phyloP scores from a whole-genome alignment of 345 rosid species.

The Eucalyptus grandis region DNA sequence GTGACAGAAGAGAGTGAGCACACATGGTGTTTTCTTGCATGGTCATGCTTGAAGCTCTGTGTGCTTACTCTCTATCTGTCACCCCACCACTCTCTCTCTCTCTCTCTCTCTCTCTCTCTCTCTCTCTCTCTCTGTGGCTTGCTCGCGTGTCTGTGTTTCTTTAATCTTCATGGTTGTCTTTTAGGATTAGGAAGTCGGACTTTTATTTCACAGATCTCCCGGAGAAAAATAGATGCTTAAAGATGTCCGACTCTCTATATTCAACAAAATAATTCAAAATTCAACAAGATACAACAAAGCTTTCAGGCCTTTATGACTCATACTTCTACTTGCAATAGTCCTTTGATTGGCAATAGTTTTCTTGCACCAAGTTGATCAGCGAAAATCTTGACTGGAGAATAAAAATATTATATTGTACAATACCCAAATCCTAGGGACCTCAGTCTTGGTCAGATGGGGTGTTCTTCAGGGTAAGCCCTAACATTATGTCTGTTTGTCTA shows the following conservation, averaged over 20 bases:
- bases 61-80: constrained; percentile 94
- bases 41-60: constrained; percentile 68
- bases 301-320: not conserved
- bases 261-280: not conserved
- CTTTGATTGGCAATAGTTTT: not conserved
- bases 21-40: constrained; percentile 84
- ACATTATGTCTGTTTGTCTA: not conserved
- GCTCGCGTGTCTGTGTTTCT: not conserved
- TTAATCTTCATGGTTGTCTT: not conserved
- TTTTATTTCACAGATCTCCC: not conserved
- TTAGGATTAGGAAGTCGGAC: not conserved
- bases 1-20: constrained; percentile 99
- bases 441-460: not conserved
- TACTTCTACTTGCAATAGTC: not conserved
- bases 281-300: not conserved
- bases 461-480: not conserved
- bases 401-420: not conserved
- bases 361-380: not conserved
- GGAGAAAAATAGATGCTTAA: not conserved
- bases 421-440: not conserved
- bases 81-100: constrained; percentile 22
- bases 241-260: not conserved
- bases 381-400: not conserved
- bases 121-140: not conserved
- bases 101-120: not conserved